A percentile compares a stretch with the other conserved stretches of the same genome.
Evolutionary conservation across 495 filamentous ascomycete species (phyloP).

Genomic region (Mytilinidion resinicola): DNA sequence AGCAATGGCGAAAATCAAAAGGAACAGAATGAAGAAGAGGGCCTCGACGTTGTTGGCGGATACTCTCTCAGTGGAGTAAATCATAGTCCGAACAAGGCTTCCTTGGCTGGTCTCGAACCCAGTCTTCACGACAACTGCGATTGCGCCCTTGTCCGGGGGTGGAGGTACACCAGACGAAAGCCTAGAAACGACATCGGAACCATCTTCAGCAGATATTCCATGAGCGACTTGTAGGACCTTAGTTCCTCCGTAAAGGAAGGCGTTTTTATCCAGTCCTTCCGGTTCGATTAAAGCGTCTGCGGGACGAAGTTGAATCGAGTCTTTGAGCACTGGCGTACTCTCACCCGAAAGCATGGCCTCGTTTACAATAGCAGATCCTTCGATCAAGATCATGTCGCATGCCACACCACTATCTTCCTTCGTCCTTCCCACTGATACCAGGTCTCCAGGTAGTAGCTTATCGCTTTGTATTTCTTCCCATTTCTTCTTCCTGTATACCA

Average conservation of each 20-base stretch:
- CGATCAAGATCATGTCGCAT: constrained; percentile 92
- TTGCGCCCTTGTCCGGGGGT: constrained; percentile 83
- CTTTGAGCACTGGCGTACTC: constrained; percentile 93
- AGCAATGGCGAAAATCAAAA: constrained; percentile 91
- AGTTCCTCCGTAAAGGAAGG: constrained; percentile 92
- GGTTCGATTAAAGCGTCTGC: constrained; percentile 77
- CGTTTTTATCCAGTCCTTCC: constrained; percentile 91
- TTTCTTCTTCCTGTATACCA: constrained; percentile 74
- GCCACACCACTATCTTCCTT: constrained; percentile 97
- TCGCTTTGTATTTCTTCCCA: constrained; percentile 91
- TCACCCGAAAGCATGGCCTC: constrained; percentile 99
- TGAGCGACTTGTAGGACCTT: constrained; percentile 96
- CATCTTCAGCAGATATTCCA: constrained; percentile 61
- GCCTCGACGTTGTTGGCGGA: constrained; percentile 96
- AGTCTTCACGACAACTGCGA: constrained; percentile 93
- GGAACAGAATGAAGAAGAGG: constrained; percentile 91
- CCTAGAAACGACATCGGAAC: constrained; percentile 51
- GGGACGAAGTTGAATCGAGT: constrained; percentile 88
- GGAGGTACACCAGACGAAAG: constrained; percentile 65
- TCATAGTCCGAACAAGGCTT: constrained; percentile 97
- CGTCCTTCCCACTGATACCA: constrained; percentile 88
- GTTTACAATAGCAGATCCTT: constrained; percentile 95
- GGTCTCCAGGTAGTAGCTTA: constrained; percentile 89
- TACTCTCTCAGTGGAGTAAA: constrained; percentile 97
- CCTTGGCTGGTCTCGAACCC: constrained; percentile 98